These are phyloP conservation scores for Neopestalotiopsis clavispora DNA, from an alignment of 2,329 filamentous ascomycete genomes.

Conservation along the genomic window DNA sequence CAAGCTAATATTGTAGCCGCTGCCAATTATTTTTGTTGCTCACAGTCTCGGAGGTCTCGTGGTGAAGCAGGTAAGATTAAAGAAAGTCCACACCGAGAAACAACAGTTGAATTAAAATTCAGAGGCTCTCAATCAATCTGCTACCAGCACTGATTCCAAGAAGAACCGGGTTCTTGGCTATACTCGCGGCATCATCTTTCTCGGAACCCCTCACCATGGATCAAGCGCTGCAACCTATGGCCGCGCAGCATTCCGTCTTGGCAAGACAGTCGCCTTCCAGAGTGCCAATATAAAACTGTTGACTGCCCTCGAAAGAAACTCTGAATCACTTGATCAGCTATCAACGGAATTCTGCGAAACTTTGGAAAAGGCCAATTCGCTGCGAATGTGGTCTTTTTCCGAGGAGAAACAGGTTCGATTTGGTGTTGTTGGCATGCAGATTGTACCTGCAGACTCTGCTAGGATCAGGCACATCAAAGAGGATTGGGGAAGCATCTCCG, in stretches of 20 bases:
- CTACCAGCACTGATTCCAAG: not conserved
- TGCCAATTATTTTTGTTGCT: not conserved
- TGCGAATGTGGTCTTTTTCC: not conserved
- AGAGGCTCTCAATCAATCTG: not conserved
- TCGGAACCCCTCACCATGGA: not conserved
- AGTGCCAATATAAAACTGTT: not conserved
- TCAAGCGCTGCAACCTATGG: not conserved
- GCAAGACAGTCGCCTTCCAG: not conserved
- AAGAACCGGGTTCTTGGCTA: not conserved
- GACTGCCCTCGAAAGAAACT: not conserved
- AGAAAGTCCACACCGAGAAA: not conserved
- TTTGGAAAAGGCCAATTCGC: not conserved
- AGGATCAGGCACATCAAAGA: not conserved
- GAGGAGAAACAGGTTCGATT: not conserved
- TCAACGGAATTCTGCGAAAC: not conserved
- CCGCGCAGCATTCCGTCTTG: not conserved
- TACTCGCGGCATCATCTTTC: not conserved
- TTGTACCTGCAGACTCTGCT: not conserved
- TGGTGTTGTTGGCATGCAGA: not conserved
- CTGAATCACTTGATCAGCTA: not conserved
- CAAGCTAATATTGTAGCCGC: not conserved
- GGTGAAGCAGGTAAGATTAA: not conserved
- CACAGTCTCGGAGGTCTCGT: not conserved
- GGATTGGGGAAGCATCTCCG: not conserved
- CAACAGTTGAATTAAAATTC: not conserved